Conservation (phyloP, 2,329 filamentous ascomycete species). For the Sarocladiaceae sp. region DNA sequence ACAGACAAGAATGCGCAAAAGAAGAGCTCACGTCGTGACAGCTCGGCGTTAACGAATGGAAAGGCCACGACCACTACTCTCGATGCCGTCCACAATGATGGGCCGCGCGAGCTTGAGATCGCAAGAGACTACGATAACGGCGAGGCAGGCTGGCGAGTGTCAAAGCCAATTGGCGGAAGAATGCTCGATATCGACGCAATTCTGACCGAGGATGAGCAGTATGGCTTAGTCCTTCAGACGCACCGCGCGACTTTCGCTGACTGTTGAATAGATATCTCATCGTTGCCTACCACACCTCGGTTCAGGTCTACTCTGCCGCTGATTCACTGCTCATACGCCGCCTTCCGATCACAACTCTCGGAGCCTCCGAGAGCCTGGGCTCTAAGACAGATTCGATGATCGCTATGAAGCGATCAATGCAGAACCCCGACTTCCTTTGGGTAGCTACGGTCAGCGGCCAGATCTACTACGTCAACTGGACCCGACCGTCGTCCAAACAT, state of each 20-base stretch:
- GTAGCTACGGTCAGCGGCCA: conserved; percentile 52
- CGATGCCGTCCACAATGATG: conserved; percentile 10
- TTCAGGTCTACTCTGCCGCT: conserved; percentile 74
- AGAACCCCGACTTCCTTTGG: conserved; percentile 46
- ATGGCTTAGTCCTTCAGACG: conserved; percentile 21
- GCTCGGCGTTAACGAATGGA: not conserved
- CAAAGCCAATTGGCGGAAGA: conserved; percentile 57
- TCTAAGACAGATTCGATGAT: conserved; percentile 27
- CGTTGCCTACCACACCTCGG: conserved; percentile 63
- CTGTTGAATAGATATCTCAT: conserved; percentile 58
- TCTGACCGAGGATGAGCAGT: conserved; percentile 56
- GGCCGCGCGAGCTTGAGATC: conserved; percentile 18
- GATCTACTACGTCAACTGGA: conserved; percentile 55
- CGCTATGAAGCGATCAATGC: conserved; percentile 32
- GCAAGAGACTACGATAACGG: conserved; percentile 22
- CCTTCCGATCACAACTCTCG: conserved; percentile 44
- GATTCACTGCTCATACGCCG: conserved; percentile 76
- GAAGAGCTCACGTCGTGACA: conserved; percentile 1
- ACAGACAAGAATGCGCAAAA: conserved; percentile 18
- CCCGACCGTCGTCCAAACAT: conserved; percentile 27
- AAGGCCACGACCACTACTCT: not conserved
- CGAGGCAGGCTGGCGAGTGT: conserved; percentile 49
- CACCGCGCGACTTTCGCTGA: conserved; percentile 12
- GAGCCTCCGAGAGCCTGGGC: conserved; percentile 17
- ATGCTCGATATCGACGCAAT: conserved; percentile 61